phyloP scores from a whole-genome alignment of 2,329 filamentous ascomycete species.

The Aureobasidium subglaciale region DNA sequence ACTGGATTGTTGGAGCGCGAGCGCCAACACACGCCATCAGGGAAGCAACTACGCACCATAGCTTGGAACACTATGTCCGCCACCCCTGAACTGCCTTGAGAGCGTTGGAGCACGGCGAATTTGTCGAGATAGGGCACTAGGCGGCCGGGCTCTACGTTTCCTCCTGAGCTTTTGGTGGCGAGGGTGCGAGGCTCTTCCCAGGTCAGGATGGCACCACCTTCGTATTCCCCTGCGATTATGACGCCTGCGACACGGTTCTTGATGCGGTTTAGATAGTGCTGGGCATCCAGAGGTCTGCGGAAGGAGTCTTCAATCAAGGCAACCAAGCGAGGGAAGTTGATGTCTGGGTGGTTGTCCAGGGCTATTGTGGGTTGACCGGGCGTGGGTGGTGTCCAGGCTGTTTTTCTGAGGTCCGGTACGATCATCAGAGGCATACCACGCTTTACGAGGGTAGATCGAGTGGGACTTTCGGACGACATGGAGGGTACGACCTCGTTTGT shows the following conservation, averaged over 20 bases:
- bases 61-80: slow-evolving; percentile 95
- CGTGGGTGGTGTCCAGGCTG: slow-evolving; percentile 61
- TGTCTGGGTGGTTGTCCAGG: slow-evolving; percentile 64
- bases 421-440: slow-evolving; percentile 84
- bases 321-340: slow-evolving; percentile 76
- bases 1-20: slow-evolving; percentile 87
- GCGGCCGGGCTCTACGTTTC: slow-evolving; percentile 42
- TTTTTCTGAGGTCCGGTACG: slow-evolving; percentile 60
- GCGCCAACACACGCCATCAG: slow-evolving; percentile 83
- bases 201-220: slow-evolving; percentile 88
- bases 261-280: slow-evolving; percentile 76
- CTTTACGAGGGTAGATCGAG: slow-evolving; percentile 62
- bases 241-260: slow-evolving; percentile 76
- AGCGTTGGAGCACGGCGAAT: slow-evolving; percentile 83
- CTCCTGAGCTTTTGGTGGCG: neutral
- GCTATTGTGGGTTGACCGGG: slow-evolving; percentile 54
- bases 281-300: slow-evolving; percentile 70
- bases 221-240: slow-evolving; percentile 93
- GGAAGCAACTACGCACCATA: slow-evolving; percentile 86
- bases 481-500: slow-evolving; percentile 26
- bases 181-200: slow-evolving; percentile 68
- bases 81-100: slow-evolving; percentile 77
- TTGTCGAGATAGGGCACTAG: slow-evolving; percentile 94
- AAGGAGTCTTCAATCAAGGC: slow-evolving; percentile 94
- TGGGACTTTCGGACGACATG: slow-evolving; percentile 24